phyloP scores from a whole-genome alignment of 306 rosid genomes.

The Arachis hypogaea region DNA sequence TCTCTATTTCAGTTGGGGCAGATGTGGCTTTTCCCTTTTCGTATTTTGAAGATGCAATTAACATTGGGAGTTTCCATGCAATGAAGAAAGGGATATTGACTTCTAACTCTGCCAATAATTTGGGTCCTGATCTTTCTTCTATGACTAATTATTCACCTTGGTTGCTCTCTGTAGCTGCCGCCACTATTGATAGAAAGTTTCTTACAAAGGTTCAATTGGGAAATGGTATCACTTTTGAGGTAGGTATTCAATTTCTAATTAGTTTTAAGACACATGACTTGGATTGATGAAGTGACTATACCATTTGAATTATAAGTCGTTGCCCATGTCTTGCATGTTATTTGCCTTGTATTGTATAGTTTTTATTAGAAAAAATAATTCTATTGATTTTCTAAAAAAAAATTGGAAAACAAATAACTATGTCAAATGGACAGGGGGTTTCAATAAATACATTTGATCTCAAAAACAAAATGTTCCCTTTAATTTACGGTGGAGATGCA shows the following conservation, averaged over 20 bases:
- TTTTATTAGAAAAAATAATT: no score
- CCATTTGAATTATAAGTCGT: no score
- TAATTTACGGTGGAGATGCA: conserved; percentile 52
- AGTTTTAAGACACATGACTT: no score
- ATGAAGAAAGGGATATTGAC: conserved; percentile 54
- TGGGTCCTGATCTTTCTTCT: conserved; percentile 32
- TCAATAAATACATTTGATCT: conserved; percentile 53
- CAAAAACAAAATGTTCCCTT: conserved; percentile 35
- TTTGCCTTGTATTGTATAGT: no score
- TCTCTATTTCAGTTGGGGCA: conserved; percentile 42
- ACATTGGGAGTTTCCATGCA: conserved; percentile 68
- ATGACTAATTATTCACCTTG: conserved; percentile 47
- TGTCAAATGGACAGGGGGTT: conserved; percentile 44
- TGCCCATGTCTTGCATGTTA: no score
- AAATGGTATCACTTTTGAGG: conserved; percentile 42
- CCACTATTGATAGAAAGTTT: conserved; percentile 48
- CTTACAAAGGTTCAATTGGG: conserved; percentile 47
- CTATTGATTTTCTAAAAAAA: no score
- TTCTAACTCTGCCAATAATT: conserved; percentile 49
- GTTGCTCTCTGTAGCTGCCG: conserved; percentile 66
- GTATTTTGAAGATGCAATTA: conserved; percentile 36
- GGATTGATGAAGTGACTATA: no score
- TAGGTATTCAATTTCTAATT: neutral
- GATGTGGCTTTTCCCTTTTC: fast-evolving
- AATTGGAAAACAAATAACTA: no score